Evolutionary conservation across 2,329 filamentous ascomycete genomes (phyloP).

Genomic region (Dactylellina drechsleri): DNA sequence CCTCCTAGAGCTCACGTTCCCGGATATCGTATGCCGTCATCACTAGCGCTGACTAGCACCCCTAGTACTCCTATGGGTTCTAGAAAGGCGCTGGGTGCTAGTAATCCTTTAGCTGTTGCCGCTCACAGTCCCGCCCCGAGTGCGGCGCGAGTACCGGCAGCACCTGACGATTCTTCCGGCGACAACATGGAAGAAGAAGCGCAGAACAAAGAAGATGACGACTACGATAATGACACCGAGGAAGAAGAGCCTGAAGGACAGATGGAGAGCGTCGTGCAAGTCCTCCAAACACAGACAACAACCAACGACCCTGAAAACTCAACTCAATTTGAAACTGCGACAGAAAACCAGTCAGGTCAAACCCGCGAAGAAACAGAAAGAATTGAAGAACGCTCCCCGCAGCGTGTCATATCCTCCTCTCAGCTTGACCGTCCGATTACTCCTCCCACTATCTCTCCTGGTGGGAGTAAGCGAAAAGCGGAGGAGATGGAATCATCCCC

Average conservation of each 20-base stretch:
- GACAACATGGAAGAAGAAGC: conserved; percentile 1
- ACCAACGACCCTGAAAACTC: neutral
- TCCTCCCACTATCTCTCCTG: conserved; percentile 23
- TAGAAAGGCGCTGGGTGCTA: neutral
- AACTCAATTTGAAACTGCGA: neutral
- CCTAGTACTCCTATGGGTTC: neutral
- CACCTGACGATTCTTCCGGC: neutral
- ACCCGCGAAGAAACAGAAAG: neutral
- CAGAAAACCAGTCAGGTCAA: neutral
- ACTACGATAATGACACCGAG: neutral
- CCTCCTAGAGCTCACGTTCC: neutral
- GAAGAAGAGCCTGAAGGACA: conserved; percentile 9
- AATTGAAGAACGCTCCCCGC: neutral
- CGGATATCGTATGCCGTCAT: neutral
- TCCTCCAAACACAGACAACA: conserved; percentile 27
- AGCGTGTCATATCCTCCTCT: conserved; percentile 19
- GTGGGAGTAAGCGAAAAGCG: conserved; percentile 29
- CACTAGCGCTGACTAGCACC: neutral
- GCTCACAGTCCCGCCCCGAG: neutral
- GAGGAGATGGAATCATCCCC: conserved; percentile 29
- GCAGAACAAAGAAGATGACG: conserved; percentile 9
- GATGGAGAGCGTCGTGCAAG: conserved; percentile 14
- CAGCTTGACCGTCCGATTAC: conserved; percentile 1
- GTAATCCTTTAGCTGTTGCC: neutral
- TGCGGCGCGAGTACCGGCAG: neutral